A percentile compares a stretch with the other conserved stretches of the same genome.
Conservation (phyloP, 306 rosid species). For the Malus orientalis region DNA sequence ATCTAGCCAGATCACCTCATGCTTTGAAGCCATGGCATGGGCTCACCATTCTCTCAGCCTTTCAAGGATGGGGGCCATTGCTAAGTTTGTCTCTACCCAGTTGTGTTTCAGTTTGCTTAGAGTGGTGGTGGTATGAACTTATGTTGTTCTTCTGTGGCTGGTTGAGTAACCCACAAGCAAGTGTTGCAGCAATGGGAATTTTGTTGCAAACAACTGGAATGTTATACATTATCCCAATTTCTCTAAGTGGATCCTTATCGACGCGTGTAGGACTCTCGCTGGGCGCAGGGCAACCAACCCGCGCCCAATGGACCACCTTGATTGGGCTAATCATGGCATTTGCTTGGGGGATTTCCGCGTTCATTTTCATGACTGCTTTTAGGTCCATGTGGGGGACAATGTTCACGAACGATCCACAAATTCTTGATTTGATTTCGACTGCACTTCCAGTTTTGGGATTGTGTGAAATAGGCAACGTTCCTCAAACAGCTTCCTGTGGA, state of each 20-base stretch:
- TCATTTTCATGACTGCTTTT: constrained; percentile 25
- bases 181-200: constrained; percentile 85
- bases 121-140: constrained; percentile 94
- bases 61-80: constrained; percentile 65
- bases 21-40: constrained; percentile 75
- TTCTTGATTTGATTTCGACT: constrained; percentile 44
- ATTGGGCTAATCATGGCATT: constrained; percentile 51
- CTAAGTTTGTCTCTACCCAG: constrained; percentile 66
- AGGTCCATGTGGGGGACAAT: constrained; percentile 53
- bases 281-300: constrained; percentile 63
- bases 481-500: constrained; percentile 84
- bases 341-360: constrained; percentile 35
- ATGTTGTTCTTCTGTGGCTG: constrained; percentile 72
- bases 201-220: constrained; percentile 80
- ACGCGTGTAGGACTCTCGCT: constrained; percentile 71
- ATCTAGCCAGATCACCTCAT: constrained; percentile 42
- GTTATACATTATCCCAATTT: constrained; percentile 62
- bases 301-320: constrained; percentile 50
- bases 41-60: constrained; percentile 24
- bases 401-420: constrained; percentile 62
- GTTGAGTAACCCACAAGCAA: constrained; percentile 56
- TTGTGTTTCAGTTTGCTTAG: constrained; percentile 65
- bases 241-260: constrained; percentile 49
- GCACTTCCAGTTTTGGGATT: constrained; percentile 70
- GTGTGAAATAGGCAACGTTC: constrained; percentile 66